Conservation (phyloP, 441 rosid genomes). For the Manihot esculenta region DNA sequence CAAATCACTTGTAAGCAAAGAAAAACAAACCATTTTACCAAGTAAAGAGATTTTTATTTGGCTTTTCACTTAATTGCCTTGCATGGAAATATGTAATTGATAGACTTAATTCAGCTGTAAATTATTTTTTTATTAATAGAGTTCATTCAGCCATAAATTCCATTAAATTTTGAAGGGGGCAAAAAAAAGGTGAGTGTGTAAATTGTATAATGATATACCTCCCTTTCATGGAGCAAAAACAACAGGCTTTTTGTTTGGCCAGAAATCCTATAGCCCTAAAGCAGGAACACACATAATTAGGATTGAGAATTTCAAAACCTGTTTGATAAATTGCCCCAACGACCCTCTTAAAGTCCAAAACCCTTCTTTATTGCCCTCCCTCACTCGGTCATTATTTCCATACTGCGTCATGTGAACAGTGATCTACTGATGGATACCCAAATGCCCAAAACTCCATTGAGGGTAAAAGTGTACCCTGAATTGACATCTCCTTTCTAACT, state of each 20-base stretch:
- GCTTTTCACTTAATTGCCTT: no score
- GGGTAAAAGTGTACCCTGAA: conserved; percentile 20
- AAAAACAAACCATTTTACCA: neutral
- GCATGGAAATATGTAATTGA: no score
- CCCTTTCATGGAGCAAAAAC: conserved; percentile 17
- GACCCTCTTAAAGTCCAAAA: conserved; percentile 20
- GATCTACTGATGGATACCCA: neutral
- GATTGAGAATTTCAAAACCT: conserved; percentile 6
- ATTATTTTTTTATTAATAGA: no score
- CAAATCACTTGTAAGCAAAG: conserved; percentile 49
- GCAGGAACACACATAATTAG: conserved; percentile 7
- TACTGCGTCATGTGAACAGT: neutral
- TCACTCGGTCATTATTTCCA: conserved; percentile 9
- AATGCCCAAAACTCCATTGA: conserved; percentile 11
- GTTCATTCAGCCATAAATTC: no score
- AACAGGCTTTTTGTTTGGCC: conserved; percentile 17
- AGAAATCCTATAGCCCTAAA: neutral
- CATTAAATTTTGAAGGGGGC: no score
- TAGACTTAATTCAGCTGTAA: no score
- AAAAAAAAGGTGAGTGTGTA: no score
- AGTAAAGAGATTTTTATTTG: neutral
- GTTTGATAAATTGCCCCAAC: conserved; percentile 16
- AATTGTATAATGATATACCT: no score
- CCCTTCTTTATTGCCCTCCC: conserved; percentile 21
- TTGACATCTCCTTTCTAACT: conserved; percentile 30